Evolutionary conservation across 345 rosid genomes (phyloP).

Genomic region (Salix brachista): DNA sequence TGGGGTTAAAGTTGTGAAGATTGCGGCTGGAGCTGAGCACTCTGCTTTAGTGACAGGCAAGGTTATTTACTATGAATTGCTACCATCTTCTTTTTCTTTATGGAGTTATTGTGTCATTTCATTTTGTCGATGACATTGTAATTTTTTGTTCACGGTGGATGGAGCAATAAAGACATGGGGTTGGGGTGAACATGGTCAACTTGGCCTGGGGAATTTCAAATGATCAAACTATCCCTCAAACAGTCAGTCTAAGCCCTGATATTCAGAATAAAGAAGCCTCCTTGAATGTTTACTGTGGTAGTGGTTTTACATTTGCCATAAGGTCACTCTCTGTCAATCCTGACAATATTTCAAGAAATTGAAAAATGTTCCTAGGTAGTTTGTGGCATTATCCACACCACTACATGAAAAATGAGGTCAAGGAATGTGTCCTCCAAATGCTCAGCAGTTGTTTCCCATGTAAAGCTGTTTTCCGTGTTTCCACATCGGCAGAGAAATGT

Average conservation of each 20-base stretch:
- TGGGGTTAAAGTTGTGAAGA: slow-evolving; percentile 40
- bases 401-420: neutral
- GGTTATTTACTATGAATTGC: neutral
- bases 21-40: slow-evolving; percentile 91
- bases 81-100: neutral
- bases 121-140: neutral
- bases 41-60: slow-evolving; percentile 72
- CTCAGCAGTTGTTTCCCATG: neutral
- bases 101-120: neutral
- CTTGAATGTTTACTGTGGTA: slow-evolving; percentile 65
- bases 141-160: slow-evolving; percentile 38
- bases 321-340: slow-evolving; percentile 17
- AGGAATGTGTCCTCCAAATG: neutral
- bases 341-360: neutral
- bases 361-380: neutral
- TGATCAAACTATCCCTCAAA: slow-evolving; percentile 54
- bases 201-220: slow-evolving; percentile 63
- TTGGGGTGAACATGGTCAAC: slow-evolving; percentile 99
- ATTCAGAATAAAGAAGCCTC: slow-evolving; percentile 10
- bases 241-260: slow-evolving; percentile 33
- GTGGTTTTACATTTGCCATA: slow-evolving; percentile 64
- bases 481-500: neutral
- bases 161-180: slow-evolving; percentile 78
- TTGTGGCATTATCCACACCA: too few species aligned
- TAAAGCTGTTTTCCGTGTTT: too few species aligned